Evolutionary conservation across 495 filamentous ascomycete species (phyloP), one percentile per base, ranked within the genome.

Genomic region (Parathielavia hyrcaniae): DNA sequence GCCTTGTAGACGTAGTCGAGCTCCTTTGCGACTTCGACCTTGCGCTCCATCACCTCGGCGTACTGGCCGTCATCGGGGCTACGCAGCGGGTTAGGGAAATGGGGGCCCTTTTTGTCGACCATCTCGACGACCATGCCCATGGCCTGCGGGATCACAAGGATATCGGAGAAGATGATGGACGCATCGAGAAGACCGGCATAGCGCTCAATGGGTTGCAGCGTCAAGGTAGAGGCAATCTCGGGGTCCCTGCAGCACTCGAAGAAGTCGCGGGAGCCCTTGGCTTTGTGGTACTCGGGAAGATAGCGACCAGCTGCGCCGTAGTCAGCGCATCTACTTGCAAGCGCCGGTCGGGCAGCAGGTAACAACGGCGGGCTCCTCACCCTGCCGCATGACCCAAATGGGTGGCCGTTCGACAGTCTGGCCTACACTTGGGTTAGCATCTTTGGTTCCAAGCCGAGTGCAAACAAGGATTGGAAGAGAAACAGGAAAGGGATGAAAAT

Each of bases 381-480:
- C 91, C 83, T 97, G 93, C 73, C 93, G 87, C 93, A 98, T 97
- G 66, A 97, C 89, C 95, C 93, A 98, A 74, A 93, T 87, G 48
- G 93, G 93, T 54, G 95, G 84, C 53, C 92, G 84, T 68, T 96
- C 89, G 57, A 97, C 90, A 66, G 83, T 83, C 73, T 96, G 80
- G 66, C 91, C 92, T 96, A 43, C n/a, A n/a, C 10, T 16, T 39
- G 4, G 4, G 62, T 66, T 53, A 67, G 61, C 48, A n/a, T 44
- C 0, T 19, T 39, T 41, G 41, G n/a, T 26, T 32, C 49, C 20
- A 43, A 13, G 2, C 6, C 26, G 26, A 30, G 26, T 30, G 26
- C 26, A 30, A 43, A 39, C n/a, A n/a, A 5, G 38, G 26, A 19
- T 57, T n/a, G 2, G 19, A 30, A 26, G 13, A 53, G n/a, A 23